Evolutionary conservation across 805 yeast genomes (phyloP), one percentile per base, ranked within the genome.

Genomic region (Blastobotrys robertii): DNA sequence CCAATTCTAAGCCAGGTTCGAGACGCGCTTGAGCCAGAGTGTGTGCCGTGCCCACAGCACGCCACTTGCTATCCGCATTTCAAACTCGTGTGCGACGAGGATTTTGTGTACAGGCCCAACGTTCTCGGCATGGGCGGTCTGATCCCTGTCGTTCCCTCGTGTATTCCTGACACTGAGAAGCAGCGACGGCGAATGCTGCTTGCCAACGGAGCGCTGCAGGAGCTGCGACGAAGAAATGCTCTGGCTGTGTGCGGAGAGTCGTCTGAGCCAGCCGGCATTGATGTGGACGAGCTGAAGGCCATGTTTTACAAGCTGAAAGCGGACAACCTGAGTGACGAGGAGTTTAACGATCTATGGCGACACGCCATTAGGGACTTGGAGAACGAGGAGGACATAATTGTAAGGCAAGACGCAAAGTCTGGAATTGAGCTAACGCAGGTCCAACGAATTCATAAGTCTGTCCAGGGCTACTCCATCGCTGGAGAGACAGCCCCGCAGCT

Each of bases 41-140:
- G 98, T 64, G 63, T 73, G 3, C 74, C 74, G 19, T 90, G 97
- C 57, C 97, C 97, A 1, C 73, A 69, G 3, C 79, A 88, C 62
- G 92, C 88, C 0, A 67, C 74, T 32, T 90, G 97, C 62, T 76
- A 70, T 49, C 74, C 77, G 16, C 58, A 69, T 37, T 66, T 82
- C 52, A 66, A 70, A 41, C 55, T 84, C 7, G 77, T 72, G 44
- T 90, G 98, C 62, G 78, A 75, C 51, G 79, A 77, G 37, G 94
- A 81, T 44, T 83, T 67, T 56, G 58, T 74, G 37, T 69, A 66
- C 30, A 55, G 56, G 33, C 66, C 71, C 41, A 79, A 81, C 11
- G 72, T 79, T 72, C 68, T 73, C 49, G 64, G 74, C 33, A 56
- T 76, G 29, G 67, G 71, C 45, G 81, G 84, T 4, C 44, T 75